These are phyloP conservation scores for Ulota crispa DNA, from an alignment of 225 moss, liverwort and hornwort genomes.

Conservation along the genomic window DNA sequence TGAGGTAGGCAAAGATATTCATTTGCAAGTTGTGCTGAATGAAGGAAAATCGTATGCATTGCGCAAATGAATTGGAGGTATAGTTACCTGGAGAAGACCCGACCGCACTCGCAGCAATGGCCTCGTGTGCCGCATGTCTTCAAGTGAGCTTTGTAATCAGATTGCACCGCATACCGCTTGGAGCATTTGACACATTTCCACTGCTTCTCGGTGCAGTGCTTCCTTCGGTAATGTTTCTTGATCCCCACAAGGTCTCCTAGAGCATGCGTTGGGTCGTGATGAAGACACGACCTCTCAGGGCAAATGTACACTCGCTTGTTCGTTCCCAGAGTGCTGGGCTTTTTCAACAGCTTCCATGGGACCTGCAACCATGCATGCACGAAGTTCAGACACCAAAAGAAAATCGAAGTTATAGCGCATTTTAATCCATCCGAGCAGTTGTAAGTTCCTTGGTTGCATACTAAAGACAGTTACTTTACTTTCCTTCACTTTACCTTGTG, in stretches of 20 bases:
- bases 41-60: not conserved
- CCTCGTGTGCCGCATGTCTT: constrained; percentile 87
- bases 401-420: not conserved
- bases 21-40: not conserved
- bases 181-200: constrained; percentile 83
- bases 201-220: constrained; percentile 81
- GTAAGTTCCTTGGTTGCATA: no score
- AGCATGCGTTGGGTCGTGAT: constrained; percentile 76
- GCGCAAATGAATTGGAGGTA: not conserved
- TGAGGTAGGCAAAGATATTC: no score
- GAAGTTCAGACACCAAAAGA: not conserved
- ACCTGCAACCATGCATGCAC: constrained; percentile 41
- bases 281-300: constrained; percentile 76
- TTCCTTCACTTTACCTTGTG: constrained; percentile 61
- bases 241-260: constrained; percentile 82
- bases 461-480: no score
- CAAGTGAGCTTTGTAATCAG: constrained; percentile 80
- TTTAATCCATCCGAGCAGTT: no score
- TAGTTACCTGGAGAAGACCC: constrained; percentile 69
- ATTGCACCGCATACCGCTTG: constrained; percentile 81
- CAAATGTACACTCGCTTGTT: constrained; percentile 80
- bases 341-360: constrained; percentile 82
- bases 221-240: constrained; percentile 76
- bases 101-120: constrained; percentile 81
- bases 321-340: constrained; percentile 51